Base-by-base conservation (phyloP, 1,284 basidiomycete genomes). In the Apiotrichum brassicae region DNA sequence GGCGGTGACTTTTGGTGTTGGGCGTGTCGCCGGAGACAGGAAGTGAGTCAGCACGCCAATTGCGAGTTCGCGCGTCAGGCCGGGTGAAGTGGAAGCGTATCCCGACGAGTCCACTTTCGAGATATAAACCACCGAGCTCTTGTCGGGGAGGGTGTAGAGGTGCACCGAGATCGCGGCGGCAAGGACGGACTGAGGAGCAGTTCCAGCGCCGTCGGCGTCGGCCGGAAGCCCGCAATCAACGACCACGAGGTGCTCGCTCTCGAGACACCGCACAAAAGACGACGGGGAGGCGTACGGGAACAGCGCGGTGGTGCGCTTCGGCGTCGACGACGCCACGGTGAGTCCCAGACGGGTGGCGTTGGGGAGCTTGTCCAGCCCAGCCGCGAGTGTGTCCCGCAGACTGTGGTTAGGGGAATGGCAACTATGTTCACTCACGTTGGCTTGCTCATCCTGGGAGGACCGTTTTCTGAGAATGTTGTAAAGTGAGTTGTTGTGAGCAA, bases 21-120 rank as follows among this genome's bases (percentile, higher is more conserved):
- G 84, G 20, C 84, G 75, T 54, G 84, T 83, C 20, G 67, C 59
- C n/a, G 84, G 82, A 38, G 82, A 75, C 30, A 83, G 78, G 69
- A 87, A 87, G 73, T 80, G 87, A 4, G 65, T 55, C 9, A 95
- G 62, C 52, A 94, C 78, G 0, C 84, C 76, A 22, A 77, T 76
- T 30, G 88, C 82, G 46, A 97, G 80, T 3, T 78, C 69, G 1
- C 79, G 73, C 0, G 88, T 89, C 1, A 60, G n/a, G 81, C 44
- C 83, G 81, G 40, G 83, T 78, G 3, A 81, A 51, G 24, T 63
- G 61, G 54, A 48, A 19, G 59, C 35, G 61, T 87, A 89, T 0
- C 93, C 93, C 0, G 90, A 91, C 13, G 91, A 84, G 69, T 97
- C 95, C 48, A 97, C 83, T 73, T 98, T 98, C 43, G 88, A 87